A percentile compares a stretch with the other conserved stretches of the same genome.
Evolutionary conservation across 2,329 filamentous ascomycete species (phyloP).

Genomic region (Paraphaeosphaeria minitans): DNA sequence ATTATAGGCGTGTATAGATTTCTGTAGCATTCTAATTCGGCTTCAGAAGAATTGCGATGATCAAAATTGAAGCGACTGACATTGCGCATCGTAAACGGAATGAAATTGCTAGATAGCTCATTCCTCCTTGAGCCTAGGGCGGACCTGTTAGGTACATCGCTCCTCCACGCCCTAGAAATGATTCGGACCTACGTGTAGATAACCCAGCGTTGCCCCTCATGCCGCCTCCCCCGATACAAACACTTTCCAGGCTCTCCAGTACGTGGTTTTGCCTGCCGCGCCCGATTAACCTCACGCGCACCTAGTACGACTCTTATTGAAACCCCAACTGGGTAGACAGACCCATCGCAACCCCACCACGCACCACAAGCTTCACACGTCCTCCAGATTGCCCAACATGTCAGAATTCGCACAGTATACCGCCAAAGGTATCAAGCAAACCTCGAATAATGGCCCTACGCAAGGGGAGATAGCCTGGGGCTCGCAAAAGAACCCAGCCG

Average conservation of each 20-base stretch:
- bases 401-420: conserved; percentile 39
- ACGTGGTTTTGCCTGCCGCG: conserved; percentile 32
- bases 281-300: conserved; percentile 34
- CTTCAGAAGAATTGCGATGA: too few species aligned
- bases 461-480: conserved; percentile 42
- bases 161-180: background rate
- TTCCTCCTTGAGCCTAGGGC: conserved; percentile 1
- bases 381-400: conserved; percentile 29
- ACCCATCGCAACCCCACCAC: conserved; percentile 17
- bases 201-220: conserved; percentile 20
- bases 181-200: background rate
- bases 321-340: conserved; percentile 13
- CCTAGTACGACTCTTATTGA: conserved; percentile 25
- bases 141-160: background rate
- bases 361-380: conserved; percentile 22
- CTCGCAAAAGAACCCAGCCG: conserved; percentile 56
- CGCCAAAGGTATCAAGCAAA: conserved; percentile 32
- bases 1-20: too few species aligned
- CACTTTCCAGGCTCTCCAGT: conserved; percentile 31
- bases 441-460: conserved; percentile 18
- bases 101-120: background rate
- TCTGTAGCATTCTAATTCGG: too few species aligned
- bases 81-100: background rate
- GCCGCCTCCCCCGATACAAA: conserved; percentile 29
- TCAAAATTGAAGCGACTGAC: too few species aligned